Conservation (phyloP, 2,329 filamentous ascomycete genomes). For the Sclerotinia glacialis region DNA sequence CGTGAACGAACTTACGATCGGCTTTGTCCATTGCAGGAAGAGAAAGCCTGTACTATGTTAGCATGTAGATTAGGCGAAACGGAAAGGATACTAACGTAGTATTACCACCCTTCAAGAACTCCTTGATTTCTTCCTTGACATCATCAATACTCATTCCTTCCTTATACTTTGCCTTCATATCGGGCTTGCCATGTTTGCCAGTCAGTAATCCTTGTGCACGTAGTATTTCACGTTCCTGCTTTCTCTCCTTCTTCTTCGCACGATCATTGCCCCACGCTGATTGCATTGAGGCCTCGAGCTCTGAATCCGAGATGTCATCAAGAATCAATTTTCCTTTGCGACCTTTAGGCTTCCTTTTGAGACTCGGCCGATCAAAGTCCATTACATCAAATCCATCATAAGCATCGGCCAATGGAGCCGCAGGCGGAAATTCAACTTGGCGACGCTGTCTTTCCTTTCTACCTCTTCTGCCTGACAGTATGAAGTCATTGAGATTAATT, state of each 20-base stretch:
- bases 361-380: constrained; percentile 71
- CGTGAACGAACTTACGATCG: constrained; percentile 75
- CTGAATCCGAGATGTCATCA: constrained; percentile 61
- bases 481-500: constrained; percentile 16
- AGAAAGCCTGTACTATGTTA: constrained; percentile 53
- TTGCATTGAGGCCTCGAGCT: constrained; percentile 60
- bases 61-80: constrained; percentile 17
- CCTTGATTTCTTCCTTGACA: constrained; percentile 67
- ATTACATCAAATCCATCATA: constrained; percentile 75
- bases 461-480: constrained; percentile 28
- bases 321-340: constrained; percentile 52
- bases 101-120: constrained; percentile 63
- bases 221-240: constrained; percentile 66
- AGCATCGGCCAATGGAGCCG: constrained; percentile 52
- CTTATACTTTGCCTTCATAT: constrained; percentile 67
- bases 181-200: constrained; percentile 50
- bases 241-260: constrained; percentile 67
- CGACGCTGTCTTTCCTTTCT: constrained; percentile 33
- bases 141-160: constrained; percentile 69
- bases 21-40: constrained; percentile 82
- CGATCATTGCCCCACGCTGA: constrained; percentile 65
- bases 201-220: constrained; percentile 65
- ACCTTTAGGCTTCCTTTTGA: constrained; percentile 63
- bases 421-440: constrained; percentile 49
- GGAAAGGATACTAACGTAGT: constrained; percentile 54